Percentiles rank a stretch among this genome's conserved stretches.
Evolutionary conservation across 257 asterid genomes (phyloP).

Genomic region (Nicotiana obtusifolia): DNA sequence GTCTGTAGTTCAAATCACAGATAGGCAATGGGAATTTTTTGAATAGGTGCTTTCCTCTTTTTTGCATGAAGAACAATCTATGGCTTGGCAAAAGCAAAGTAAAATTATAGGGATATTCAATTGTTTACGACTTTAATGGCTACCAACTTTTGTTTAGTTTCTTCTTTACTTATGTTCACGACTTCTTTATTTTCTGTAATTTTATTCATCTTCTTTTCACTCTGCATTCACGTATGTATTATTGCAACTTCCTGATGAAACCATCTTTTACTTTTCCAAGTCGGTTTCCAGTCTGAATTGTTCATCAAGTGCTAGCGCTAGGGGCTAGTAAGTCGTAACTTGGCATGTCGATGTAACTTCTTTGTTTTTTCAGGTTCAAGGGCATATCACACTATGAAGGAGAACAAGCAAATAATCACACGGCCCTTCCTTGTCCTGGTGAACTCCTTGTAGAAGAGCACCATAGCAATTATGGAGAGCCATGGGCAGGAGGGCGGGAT

Average conservation of each 20-base stretch:
- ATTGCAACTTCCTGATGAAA: background rate
- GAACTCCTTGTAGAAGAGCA: slow-evolving; percentile 91
- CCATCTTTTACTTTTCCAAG: background rate
- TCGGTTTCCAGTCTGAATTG: background rate
- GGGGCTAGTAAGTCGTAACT: background rate
- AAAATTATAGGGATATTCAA: background rate
- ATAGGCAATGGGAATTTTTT: background rate
- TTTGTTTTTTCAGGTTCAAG: slow-evolving; percentile 41
- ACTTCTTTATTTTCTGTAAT: background rate
- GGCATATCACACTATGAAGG: slow-evolving; percentile 93
- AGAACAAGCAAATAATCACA: slow-evolving; percentile 70
- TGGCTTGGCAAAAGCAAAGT: background rate
- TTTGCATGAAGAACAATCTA: background rate
- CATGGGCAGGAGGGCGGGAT: slow-evolving; percentile 99
- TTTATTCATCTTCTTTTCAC: background rate
- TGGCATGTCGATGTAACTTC: background rate
- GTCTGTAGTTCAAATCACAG: background rate
- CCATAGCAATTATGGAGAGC: slow-evolving; percentile 97
- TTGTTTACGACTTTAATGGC: background rate
- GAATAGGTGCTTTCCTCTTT: background rate
- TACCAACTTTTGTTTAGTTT: background rate
- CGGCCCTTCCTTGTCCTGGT: slow-evolving; percentile 87
- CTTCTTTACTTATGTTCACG: background rate
- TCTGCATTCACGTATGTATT: background rate
- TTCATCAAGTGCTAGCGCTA: background rate